A percentile compares a stretch with the other conserved stretches of the same genome.
Evolutionary conservation across 116 monocot genomes (phyloP).

Genomic region (Papilionanthe hybrid): DNA sequence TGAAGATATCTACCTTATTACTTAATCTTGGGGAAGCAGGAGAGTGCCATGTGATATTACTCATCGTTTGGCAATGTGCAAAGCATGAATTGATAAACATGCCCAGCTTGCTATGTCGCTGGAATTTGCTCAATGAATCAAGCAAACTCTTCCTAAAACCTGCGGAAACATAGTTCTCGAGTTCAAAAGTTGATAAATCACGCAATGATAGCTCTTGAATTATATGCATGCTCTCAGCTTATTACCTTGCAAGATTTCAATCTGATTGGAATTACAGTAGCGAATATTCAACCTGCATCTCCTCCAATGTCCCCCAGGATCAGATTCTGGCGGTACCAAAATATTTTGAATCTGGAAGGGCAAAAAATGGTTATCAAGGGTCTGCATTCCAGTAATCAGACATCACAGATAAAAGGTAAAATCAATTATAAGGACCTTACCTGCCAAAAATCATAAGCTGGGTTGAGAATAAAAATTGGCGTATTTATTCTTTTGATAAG

Average conservation of each 20-base stretch:
- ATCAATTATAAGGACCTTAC: conserved; percentile 22
- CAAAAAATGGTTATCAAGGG: conserved; percentile 1
- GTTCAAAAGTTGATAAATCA: background rate
- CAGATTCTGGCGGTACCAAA: conserved; percentile 54
- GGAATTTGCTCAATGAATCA: conserved; percentile 38
- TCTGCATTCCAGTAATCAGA: background rate
- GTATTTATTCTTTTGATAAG: conserved; percentile 63
- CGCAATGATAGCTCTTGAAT: background rate
- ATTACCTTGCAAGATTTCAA: conserved; percentile 60
- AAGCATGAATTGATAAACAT: conserved; percentile 84
- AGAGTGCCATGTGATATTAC: conserved; percentile 68
- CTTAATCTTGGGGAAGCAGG: conserved; percentile 51
- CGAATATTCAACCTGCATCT: conserved; percentile 60
- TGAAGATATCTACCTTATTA: conserved; percentile 50
- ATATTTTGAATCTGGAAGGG: conserved; percentile 61
- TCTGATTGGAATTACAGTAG: conserved; percentile 55
- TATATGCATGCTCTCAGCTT: background rate
- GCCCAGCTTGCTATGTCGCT: conserved; percentile 39
- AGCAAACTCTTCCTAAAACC: conserved; percentile 46
- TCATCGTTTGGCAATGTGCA: conserved; percentile 68
- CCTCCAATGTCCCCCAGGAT: conserved; percentile 53
- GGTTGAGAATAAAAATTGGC: conserved; percentile 78
- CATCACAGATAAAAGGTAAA: background rate
- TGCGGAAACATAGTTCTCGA: conserved; percentile 8
- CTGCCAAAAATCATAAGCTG: conserved; percentile 95